Evolutionary conservation across 345 rosid species (phyloP).

Genomic region (Reutealis trisperma): DNA sequence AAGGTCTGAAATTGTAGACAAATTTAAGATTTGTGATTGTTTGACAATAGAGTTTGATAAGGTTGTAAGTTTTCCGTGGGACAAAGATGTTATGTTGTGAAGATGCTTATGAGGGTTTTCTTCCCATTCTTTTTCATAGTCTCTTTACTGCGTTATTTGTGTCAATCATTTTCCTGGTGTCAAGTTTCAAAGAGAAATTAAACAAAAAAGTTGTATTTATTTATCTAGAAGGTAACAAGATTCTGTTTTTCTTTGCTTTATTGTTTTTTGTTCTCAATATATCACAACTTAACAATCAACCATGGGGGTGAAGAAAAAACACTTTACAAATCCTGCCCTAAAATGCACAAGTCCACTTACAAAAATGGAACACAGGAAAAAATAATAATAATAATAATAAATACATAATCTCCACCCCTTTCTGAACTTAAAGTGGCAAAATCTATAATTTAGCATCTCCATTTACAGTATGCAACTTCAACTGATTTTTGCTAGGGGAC

Average conservation of each 20-base stretch:
- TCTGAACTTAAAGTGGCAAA: neutral
- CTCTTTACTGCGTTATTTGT: too few relatives aligned
- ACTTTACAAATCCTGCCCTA: slow-evolving; percentile 8
- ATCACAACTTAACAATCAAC: neutral
- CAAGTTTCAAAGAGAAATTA: too few relatives aligned
- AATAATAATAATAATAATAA: neutral
- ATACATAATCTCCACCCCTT: neutral
- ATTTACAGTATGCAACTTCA: neutral
- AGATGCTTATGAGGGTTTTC: too few relatives aligned
- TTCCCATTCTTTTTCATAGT: too few relatives aligned
- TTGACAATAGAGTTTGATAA: too few relatives aligned
- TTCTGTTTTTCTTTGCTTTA: neutral
- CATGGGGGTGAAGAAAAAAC: neutral
- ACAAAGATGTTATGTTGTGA: too few relatives aligned
- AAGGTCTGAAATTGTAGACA: slow-evolving; percentile 45
- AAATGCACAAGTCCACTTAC: neutral
- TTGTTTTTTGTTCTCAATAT: neutral
- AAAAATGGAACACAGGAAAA: slow-evolving; percentile 1
- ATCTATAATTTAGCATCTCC: neutral
- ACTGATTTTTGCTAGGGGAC: neutral
- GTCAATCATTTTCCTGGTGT: too few relatives aligned
- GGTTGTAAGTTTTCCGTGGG: too few relatives aligned
- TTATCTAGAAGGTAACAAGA: too few relatives aligned
- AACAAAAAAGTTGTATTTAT: too few relatives aligned
- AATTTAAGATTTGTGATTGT: too few relatives aligned